These are phyloP conservation scores for Chloranthus sessilifolius DNA, from an alignment of 164 flowering plant genomes.

Conservation along the genomic window DNA sequence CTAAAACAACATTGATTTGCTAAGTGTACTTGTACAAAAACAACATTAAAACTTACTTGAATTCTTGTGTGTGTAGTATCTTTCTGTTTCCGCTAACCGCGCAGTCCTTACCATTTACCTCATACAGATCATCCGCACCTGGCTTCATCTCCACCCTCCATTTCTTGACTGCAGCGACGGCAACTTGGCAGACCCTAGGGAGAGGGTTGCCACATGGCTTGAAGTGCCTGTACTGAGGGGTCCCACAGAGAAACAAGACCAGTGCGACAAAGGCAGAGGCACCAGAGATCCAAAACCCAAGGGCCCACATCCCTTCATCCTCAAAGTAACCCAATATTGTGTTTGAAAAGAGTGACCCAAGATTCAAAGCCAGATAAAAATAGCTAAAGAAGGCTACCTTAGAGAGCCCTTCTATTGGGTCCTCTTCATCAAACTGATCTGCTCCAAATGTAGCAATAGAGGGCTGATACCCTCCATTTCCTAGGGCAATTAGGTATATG, in stretches of 20 bases:
- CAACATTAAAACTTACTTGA: too few species aligned
- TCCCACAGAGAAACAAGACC: conserved; percentile 64
- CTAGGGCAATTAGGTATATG: conserved; percentile 70
- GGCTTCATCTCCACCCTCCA: conserved; percentile 40
- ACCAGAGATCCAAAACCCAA: conserved; percentile 79
- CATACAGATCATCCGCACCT: conserved; percentile 39
- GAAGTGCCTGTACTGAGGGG: conserved; percentile 70
- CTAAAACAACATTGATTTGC: too few species aligned
- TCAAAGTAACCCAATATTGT: conserved; percentile 76
- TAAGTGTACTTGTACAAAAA: too few species aligned
- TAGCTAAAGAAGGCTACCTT: conserved; percentile 91
- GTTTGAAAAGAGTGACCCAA: conserved; percentile 83
- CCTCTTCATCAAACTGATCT: conserved; percentile 82
- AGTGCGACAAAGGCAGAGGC: conserved; percentile 67
- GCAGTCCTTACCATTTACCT: conserved; percentile 33
- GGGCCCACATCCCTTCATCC: conserved; percentile 81
- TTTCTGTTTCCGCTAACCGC: conserved; percentile 38
- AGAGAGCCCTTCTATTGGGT: conserved; percentile 51
- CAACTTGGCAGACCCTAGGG: conserved; percentile 64
- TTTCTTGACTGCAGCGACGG: conserved; percentile 62
- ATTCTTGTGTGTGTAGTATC: conserved; percentile 69
- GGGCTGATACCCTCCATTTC: conserved; percentile 97
- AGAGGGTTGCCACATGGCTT: conserved; percentile 83
- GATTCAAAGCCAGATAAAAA: conserved; percentile 85
- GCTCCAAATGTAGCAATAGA: conserved; percentile 94